Conservation (phyloP, 306 rosid species). For the Rosa persica region DNA sequence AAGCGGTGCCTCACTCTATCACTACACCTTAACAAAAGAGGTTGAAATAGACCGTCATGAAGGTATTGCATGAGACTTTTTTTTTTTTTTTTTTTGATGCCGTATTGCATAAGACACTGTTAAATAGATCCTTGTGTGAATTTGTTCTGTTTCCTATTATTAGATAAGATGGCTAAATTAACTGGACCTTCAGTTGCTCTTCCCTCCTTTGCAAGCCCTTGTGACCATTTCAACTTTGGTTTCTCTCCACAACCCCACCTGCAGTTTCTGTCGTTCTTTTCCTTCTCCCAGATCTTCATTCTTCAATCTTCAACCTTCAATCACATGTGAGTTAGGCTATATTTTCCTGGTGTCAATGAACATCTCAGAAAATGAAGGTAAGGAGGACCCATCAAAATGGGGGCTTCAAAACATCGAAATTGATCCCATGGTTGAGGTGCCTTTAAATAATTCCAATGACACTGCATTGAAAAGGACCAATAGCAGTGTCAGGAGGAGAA, state of each 20-base stretch:
- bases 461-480: slow-evolving; percentile 9
- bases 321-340: neutral
- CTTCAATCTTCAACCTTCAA: neutral
- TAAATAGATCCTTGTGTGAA: neutral
- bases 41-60: no score
- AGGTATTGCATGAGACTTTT: no score
- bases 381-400: slow-evolving; percentile 43
- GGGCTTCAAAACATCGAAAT: slow-evolving; percentile 56
- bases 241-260: slow-evolving; percentile 12
- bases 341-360: slow-evolving; percentile 14
- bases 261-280: slow-evolving; percentile 1
- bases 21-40: no score
- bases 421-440: slow-evolving; percentile 44
- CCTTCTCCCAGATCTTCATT: neutral
- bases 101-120: no score
- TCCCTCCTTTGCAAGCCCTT: slow-evolving; percentile 14
- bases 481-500: slow-evolving; percentile 33
- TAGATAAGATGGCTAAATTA: slow-evolving; percentile 18
- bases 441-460: slow-evolving; percentile 16
- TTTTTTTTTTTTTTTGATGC: no score
- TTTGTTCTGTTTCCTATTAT: slow-evolving; percentile 22
- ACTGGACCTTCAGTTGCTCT: slow-evolving; percentile 2
- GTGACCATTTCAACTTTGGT: slow-evolving; percentile 23
- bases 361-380: slow-evolving; percentile 21
- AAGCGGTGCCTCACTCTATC: no score